Evolutionary conservation across 2,329 filamentous ascomycete genomes (phyloP), one percentile per base, ranked within the genome.

Genomic region (Claviceps lovelessii): DNA sequence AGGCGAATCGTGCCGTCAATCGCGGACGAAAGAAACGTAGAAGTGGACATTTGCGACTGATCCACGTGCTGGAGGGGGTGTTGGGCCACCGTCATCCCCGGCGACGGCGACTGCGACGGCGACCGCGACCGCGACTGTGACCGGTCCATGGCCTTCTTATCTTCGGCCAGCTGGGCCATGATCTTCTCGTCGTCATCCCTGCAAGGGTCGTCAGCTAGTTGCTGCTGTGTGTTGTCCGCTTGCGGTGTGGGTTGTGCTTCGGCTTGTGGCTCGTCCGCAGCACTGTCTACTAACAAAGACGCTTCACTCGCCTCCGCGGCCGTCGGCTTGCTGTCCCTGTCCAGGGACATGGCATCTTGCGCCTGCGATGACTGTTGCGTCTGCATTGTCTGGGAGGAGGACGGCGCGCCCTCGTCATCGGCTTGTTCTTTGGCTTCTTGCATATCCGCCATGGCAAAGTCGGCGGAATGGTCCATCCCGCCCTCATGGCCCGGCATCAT

Each of bases 1-100:
- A 98, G 83, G n/a, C 90, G 85, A 48, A 98, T 76, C 0, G 84
- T 84, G 53, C 91, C 90, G 70, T 97, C 86, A 9, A 91, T 88
- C 3, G 88, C 86, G 2, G 93, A 87, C 31, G 90, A 88, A 52
- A 98, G 76, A 67, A 98, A 98, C 0, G 86, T 90, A 5, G 81
- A 86, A 58, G 90, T 82, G 0, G 81, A 88, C 31, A 79, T 80
- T 61, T 81, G 79, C 1, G 76, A 74, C 0, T 74, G 71, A 58
- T 82, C 79, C 58, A 74, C 70, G 41, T 75, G 73, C 3, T 71
- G 67, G 1, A 70, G 61, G 2, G 69, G 70, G 3, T 67, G 62
- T 4, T 67, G 61, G 1, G 72, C 70, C 33, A 67, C 66, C 57
- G 73, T 69, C 13, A 63, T 51, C 1, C 57, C 50, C 0, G 44